Conservation (phyloP, 345 rosid genomes). For the Draba incana region DNA sequence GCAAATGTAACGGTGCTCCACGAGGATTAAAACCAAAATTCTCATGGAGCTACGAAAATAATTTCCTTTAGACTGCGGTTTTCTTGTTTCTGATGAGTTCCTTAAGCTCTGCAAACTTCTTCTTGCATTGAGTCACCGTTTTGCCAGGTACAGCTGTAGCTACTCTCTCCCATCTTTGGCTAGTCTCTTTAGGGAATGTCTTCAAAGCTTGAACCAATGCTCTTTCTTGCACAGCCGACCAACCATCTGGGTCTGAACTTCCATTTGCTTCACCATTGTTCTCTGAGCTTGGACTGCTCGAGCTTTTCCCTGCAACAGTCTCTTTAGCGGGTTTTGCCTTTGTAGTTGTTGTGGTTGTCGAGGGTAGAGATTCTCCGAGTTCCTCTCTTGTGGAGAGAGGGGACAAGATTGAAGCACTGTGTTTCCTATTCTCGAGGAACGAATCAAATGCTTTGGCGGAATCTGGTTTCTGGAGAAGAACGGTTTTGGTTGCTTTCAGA, state of each 20-base stretch:
- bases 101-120: slow-evolving; percentile 76
- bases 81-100: slow-evolving; percentile 89
- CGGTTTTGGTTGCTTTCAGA: slow-evolving; percentile 91
- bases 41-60: slow-evolving; percentile 31
- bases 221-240: slow-evolving; percentile 96
- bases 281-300: slow-evolving; percentile 47
- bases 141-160: slow-evolving; percentile 98
- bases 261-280: slow-evolving; percentile 50
- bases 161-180: slow-evolving; percentile 97
- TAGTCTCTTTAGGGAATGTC: slow-evolving; percentile 91
- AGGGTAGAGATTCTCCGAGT: slow-evolving; percentile 47
- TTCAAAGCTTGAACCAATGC: slow-evolving; percentile 94
- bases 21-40: slow-evolving; percentile 43
- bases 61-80: slow-evolving; percentile 28
- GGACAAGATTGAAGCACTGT: slow-evolving; percentile 66
- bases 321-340: slow-evolving; percentile 35
- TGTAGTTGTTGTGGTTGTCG: slow-evolving; percentile 19
- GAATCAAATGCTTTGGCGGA: slow-evolving; percentile 88
- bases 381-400: slow-evolving; percentile 92
- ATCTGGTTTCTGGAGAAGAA: slow-evolving; percentile 97
- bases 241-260: slow-evolving; percentile 72
- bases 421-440: slow-evolving; percentile 95
- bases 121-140: slow-evolving; percentile 91
- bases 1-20: slow-evolving; percentile 21
- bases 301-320: slow-evolving; percentile 42